phyloP scores from a whole-genome alignment of 345 rosid species.

The Salix dunnii region DNA sequence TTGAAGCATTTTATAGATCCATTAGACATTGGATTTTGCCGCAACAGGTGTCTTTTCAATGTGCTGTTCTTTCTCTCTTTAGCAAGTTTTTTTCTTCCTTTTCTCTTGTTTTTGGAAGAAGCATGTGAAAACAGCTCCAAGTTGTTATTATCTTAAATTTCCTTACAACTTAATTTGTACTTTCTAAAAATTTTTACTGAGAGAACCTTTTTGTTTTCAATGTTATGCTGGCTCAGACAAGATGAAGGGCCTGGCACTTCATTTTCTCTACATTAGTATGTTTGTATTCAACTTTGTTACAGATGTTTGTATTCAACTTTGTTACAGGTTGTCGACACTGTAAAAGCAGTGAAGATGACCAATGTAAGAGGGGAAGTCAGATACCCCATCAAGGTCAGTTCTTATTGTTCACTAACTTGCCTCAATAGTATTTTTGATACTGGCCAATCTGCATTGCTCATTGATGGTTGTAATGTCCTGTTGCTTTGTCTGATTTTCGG shows the following conservation, averaged over 20 bases:
- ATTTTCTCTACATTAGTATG: not conserved
- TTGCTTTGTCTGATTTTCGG: conserved; percentile 32
- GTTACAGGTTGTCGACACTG: conserved; percentile 81
- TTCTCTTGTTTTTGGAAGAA: not conserved
- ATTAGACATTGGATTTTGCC: not conserved
- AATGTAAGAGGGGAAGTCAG: conserved; percentile 80
- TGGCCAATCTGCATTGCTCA: not conserved
- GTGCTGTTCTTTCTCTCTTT: not conserved
- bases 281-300: not conserved
- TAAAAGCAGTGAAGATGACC: conserved; percentile 80
- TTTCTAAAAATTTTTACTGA: not conserved
- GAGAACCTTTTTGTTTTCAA: not conserved
- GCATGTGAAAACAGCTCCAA: not conserved
- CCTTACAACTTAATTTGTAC: not conserved
- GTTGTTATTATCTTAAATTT: not conserved
- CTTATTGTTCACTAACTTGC: not conserved
- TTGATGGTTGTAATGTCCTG: not conserved
- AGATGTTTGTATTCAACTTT: conserved; percentile 24
- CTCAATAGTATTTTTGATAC: not conserved
- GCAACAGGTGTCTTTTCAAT: not conserved
- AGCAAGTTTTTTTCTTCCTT: not conserved
- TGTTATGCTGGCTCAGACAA: not conserved
- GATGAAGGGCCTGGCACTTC: not conserved
- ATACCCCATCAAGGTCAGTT: conserved; percentile 88
- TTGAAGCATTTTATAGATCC: not conserved